Evolutionary conservation across 768 basidiomycete genomes (phyloP).

Genomic region (Auricularia cornea): DNA sequence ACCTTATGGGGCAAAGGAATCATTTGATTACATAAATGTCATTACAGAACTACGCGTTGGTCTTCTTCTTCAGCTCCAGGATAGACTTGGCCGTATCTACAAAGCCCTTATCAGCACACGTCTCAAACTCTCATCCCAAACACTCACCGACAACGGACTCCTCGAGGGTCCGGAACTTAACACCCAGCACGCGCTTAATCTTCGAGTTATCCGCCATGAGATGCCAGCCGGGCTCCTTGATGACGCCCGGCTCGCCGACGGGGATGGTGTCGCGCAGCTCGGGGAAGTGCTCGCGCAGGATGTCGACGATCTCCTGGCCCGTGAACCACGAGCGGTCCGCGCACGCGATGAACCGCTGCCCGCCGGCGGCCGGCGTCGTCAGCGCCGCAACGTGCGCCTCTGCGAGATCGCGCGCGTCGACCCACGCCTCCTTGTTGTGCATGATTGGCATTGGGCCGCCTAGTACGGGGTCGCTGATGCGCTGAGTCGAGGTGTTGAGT

Average conservation of each 20-base stretch:
- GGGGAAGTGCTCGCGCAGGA: neutral
- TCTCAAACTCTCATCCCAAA: neutral
- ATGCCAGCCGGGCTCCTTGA: neutral
- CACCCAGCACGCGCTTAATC: neutral
- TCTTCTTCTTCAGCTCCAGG: neutral
- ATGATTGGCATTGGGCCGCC: neutral
- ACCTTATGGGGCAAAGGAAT: too few species aligned
- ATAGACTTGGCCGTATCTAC: neutral
- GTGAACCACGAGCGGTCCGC: slow-evolving; percentile 6
- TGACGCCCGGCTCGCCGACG: neutral
- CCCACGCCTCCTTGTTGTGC: slow-evolving; percentile 18
- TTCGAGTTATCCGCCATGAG: neutral
- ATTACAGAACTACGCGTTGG: neutral
- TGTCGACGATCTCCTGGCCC: neutral
- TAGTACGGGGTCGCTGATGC: neutral
- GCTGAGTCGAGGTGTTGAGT: neutral
- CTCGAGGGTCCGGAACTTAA: neutral
- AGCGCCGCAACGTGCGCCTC: slow-evolving; percentile 46
- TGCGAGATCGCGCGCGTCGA: slow-evolving; percentile 51
- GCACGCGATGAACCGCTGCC: slow-evolving; percentile 47
- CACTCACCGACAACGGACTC: neutral
- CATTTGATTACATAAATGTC: neutral
- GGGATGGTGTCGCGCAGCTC: neutral
- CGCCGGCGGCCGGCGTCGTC: slow-evolving; percentile 41
- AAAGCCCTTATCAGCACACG: neutral